These are phyloP conservation scores for Globisporangium radiosum DNA, from an alignment of 352 stramenopile species.

Conservation along the genomic window DNA sequence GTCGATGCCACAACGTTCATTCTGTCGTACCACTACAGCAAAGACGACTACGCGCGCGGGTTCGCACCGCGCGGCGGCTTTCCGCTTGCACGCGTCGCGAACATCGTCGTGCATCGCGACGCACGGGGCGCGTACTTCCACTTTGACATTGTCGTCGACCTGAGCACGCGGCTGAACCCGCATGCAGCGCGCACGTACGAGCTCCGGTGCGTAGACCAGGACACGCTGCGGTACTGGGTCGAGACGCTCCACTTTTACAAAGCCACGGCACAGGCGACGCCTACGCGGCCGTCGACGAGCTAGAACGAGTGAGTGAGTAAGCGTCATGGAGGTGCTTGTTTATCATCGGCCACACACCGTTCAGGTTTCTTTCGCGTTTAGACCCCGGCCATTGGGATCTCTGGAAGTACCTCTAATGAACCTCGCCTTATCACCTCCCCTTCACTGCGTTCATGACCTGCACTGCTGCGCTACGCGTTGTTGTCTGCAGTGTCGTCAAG, in stretches of 20 bases:
- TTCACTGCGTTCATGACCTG: too few species aligned
- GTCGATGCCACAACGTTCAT: slow-evolving; percentile 63
- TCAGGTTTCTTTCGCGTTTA: too few species aligned
- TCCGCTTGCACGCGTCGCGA: slow-evolving; percentile 43
- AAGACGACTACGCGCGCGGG: slow-evolving; percentile 50
- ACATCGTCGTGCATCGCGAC: slow-evolving; percentile 43
- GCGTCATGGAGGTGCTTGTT: too few species aligned
- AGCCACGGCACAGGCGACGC: slow-evolving; percentile 33
- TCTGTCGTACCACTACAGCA: slow-evolving; percentile 62
- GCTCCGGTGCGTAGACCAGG: slow-evolving; percentile 48
- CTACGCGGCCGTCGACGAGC: slow-evolving; percentile 29
- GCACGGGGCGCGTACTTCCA: slow-evolving; percentile 34
- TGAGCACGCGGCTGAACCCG: slow-evolving; percentile 56
- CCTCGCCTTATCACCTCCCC: too few species aligned
- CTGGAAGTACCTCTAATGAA: too few species aligned
- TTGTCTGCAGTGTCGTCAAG: slow-evolving; percentile 6
- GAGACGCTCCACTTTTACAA: slow-evolving; percentile 66
- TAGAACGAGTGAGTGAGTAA: slow-evolving; percentile 3
- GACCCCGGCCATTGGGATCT: too few species aligned
- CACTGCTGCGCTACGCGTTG: not conserved
- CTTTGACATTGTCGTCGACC: slow-evolving; percentile 64
- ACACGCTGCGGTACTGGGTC: slow-evolving; percentile 57
- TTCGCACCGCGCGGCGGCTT: slow-evolving; percentile 63
- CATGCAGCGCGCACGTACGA: slow-evolving; percentile 62
- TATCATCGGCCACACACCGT: too few species aligned